phyloP scores from a whole-genome alignment of 495 filamentous ascomycete genomes.

The Xylaria cubensis region DNA sequence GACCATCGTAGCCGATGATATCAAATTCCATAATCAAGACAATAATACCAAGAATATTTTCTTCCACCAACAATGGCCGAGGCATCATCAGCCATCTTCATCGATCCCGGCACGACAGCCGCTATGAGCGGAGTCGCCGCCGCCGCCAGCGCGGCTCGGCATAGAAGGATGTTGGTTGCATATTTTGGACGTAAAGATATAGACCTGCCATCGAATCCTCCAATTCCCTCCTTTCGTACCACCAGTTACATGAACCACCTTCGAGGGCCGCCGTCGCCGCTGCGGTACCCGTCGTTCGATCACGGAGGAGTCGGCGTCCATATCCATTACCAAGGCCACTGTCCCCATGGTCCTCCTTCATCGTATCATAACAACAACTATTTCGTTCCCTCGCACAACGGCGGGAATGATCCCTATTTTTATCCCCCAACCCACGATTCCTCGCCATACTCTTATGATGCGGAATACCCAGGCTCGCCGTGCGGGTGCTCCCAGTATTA shows the following conservation, averaged over 20 bases:
- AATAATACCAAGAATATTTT: not conserved
- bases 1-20: not conserved
- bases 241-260: conserved; percentile 27
- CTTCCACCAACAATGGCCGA: not conserved
- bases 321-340: conserved; percentile 25
- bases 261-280: conserved; percentile 12
- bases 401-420: not conserved
- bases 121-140: conserved; percentile 6
- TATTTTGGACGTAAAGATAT: not conserved
- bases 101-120: not conserved
- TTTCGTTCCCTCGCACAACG: not conserved
- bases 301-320: conserved; percentile 7
- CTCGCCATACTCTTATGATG: conserved; percentile 23
- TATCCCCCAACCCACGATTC: not conserved
- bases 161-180: not conserved
- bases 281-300: not conserved
- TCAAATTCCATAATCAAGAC: not conserved
- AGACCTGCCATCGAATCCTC: not conserved
- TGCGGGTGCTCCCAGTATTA: conserved; percentile 32
- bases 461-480: conserved; percentile 22
- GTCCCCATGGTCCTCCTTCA: not conserved
- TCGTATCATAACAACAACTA: not conserved
- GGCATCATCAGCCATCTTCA: not conserved
- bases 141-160: conserved; percentile 9
- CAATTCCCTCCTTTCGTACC: not conserved